Base-by-base conservation (phyloP, 2,329 filamentous ascomycete species). In the Coniosporium tulheliwenetii region DNA sequence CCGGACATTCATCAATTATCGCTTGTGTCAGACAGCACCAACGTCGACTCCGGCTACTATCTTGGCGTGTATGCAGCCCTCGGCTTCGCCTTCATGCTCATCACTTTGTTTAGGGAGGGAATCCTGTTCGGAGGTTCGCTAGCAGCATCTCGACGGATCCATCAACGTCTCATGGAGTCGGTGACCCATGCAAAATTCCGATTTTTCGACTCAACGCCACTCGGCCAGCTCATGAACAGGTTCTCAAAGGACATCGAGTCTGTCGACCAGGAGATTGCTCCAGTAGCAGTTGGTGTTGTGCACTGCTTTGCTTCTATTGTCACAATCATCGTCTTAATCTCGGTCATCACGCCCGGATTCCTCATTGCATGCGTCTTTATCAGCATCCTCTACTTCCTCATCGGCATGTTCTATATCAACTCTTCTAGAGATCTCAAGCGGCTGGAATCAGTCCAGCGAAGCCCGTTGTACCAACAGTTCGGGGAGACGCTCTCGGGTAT, bases 241-340 rank as follows among this genome's bases (percentile, higher is more conserved):
- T 98, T 98, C 64, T 96, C 89, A 58, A 96, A 96, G 61, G 91
- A 98, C 58, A 75, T 98, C 10, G 87, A 98, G 58, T 79, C 86
- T 9, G 73, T 98, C 14, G 91, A 98, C 50, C 91, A 98, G 57
- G 91, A 98, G 59, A 84, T 98, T 43, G 87, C 91, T 0, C 85
- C 87, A 2, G 79, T 93, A 34, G 89, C 91, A 15, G 87, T 96
- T 49, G 77, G 77, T 39, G 74, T 79, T 48, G 65, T 81, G 13
- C 75, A 81, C 54, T 79, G 76, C 52, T 55, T 80, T 39, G 74
- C 73, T 12, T 75, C 75, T 2, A 75, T 96, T 36, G 55, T 91
- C 32, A 87, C 93, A 42, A 95, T 93, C 8, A 77, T 96, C 32
- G 71, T 82, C 9, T 64, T 98, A 39, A 96, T 98, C 48, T 84